Percentiles rank a stretch among this genome's conserved stretches.
These are phyloP conservation scores for Aechmea fasciata DNA, from an alignment of 176 grass and related monocot species.

Conservation along the genomic window DNA sequence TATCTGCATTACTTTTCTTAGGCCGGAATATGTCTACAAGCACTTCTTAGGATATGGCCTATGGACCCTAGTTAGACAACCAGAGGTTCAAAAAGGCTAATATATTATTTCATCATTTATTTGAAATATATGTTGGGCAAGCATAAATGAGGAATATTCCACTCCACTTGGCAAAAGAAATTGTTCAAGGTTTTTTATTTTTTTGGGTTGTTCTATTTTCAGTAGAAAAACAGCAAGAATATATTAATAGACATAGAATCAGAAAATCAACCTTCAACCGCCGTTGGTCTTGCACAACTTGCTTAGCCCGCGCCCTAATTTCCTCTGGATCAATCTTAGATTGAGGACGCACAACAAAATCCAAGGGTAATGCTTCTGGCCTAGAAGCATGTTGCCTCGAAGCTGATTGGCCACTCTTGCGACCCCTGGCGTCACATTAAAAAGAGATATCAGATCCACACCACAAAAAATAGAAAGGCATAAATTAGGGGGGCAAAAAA, in stretches of 20 bases:
- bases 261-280: slow-evolving; percentile 43
- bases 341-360: slow-evolving; percentile 82
- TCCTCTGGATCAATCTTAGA: slow-evolving; percentile 78
- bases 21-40: no score
- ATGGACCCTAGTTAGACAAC: no score
- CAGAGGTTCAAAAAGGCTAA: no score
- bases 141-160: no score
- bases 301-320: slow-evolving; percentile 74
- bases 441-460: slow-evolving; percentile 3
- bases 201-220: neutral
- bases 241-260: neutral
- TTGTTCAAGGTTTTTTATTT: neutral
- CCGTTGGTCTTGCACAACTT: slow-evolving; percentile 62
- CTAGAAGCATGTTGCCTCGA: slow-evolving; percentile 75
- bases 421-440: slow-evolving; percentile 24
- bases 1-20: no score
- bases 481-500: neutral
- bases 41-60: no score
- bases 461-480: no score
- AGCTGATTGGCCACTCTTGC: slow-evolving; percentile 47
- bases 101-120: no score
- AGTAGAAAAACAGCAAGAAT: neutral
- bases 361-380: slow-evolving; percentile 86
- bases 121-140: no score
- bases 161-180: no score